These are phyloP conservation scores for Plasmodium yoelii DNA, from an alignment of 169 alveolate species.

Conservation along the genomic window DNA sequence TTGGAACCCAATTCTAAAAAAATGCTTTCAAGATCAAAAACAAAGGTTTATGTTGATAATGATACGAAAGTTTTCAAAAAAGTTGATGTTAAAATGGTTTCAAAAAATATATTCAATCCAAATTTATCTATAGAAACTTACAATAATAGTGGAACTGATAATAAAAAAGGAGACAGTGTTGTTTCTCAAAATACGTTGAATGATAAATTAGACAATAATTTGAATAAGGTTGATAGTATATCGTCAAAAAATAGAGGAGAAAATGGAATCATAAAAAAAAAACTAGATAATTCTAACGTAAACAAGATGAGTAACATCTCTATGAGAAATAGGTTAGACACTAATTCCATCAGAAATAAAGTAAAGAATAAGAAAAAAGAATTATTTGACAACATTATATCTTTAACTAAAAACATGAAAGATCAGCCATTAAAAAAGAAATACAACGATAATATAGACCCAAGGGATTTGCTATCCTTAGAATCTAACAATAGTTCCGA, in stretches of 20 bases:
- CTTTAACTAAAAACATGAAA: slow-evolving; percentile 69
- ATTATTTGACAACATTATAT: slow-evolving; percentile 55
- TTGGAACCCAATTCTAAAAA: not conserved
- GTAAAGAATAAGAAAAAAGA: slow-evolving; percentile 51
- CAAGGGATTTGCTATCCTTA: slow-evolving; percentile 37
- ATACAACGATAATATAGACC: slow-evolving; percentile 42
- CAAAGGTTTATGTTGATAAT: slow-evolving; percentile 60
- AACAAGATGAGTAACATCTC: not conserved
- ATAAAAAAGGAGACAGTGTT: slow-evolving; percentile 2
- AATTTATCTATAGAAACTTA: slow-evolving; percentile 16
- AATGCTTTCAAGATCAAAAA: slow-evolving; percentile 45
- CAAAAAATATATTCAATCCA: slow-evolving; percentile 50
- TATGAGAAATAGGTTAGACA: not conserved
- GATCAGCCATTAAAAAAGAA: slow-evolving; percentile 52
- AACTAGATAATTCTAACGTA: not conserved
- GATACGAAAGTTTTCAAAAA: slow-evolving; percentile 63
- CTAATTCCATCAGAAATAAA: slow-evolving; percentile 38
- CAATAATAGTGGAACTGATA: slow-evolving; percentile 1
- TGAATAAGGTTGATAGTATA: too few species aligned
- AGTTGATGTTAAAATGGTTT: slow-evolving; percentile 53
- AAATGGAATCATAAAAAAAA: not conserved
- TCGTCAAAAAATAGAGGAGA: not conserved
- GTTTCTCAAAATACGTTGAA: too few species aligned
- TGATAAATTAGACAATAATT: too few species aligned
- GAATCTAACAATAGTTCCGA: slow-evolving; percentile 52